phyloP scores from a whole-genome alignment of 176 grass and related monocot genomes.

The Musa schizocarpa region DNA sequence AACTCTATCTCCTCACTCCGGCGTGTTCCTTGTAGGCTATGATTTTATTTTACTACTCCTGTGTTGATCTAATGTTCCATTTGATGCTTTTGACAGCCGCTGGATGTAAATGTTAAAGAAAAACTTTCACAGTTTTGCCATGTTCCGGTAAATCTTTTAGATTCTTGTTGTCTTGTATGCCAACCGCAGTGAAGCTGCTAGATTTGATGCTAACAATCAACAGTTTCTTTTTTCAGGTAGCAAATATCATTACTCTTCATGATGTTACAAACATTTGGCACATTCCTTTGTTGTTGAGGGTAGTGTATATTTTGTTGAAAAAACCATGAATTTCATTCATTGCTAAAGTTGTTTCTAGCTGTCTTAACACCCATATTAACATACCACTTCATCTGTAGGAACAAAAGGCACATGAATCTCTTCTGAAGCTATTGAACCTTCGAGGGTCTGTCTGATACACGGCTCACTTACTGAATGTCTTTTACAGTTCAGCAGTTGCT shows the following conservation, averaged over 20 bases:
- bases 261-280: constrained; percentile 98
- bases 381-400: constrained; percentile 38
- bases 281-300: constrained; percentile 85
- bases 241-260: constrained; percentile 67
- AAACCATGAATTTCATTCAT: background rate
- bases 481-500: background rate
- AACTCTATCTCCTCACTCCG: constrained; percentile 9
- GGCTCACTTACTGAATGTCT: background rate
- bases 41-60: constrained; percentile 2
- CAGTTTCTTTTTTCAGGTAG: constrained; percentile 34
- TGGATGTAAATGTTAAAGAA: constrained; percentile 67
- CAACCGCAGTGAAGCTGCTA: background rate
- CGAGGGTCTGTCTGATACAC: constrained; percentile 28
- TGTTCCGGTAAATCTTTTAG: constrained; percentile 52
- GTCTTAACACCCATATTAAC: background rate
- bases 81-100: constrained; percentile 34
- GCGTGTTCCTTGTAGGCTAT: background rate
- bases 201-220: constrained; percentile 22
- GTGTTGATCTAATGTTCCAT: constrained; percentile 23
- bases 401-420: constrained; percentile 89
- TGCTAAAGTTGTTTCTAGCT: background rate
- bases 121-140: constrained; percentile 95
- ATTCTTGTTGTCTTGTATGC: background rate
- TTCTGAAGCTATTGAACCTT: constrained; percentile 74
- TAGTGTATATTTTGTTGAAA: constrained; percentile 27